Percentiles rank a stretch among this genome's conserved stretches.
phyloP scores from a whole-genome alignment of 108 stramenopile species.

The Cyclostephanos invisitatus region DNA sequence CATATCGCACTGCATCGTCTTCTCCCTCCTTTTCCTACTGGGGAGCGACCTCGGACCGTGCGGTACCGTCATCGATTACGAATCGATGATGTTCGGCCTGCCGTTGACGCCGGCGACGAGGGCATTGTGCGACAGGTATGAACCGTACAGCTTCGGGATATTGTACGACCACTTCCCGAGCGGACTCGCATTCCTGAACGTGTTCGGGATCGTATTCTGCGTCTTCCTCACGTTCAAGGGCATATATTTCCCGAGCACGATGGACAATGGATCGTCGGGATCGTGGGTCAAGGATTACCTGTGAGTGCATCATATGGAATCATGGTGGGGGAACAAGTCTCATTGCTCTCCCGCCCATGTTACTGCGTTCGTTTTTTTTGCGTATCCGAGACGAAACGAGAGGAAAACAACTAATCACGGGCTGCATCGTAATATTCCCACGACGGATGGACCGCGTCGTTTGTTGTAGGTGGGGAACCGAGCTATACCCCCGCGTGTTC shows the following conservation, averaged over 20 bases:
- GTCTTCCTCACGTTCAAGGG: conserved; percentile 88
- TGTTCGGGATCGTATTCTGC: conserved; percentile 93
- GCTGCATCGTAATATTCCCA: too few relatives aligned
- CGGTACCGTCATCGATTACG: conserved; percentile 18
- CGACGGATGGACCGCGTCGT: too few relatives aligned
- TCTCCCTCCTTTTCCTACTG: conserved; percentile 33
- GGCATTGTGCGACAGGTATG: conserved; percentile 32
- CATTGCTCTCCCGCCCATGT: too few relatives aligned
- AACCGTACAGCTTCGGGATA: conserved; percentile 48
- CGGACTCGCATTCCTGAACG: conserved; percentile 82
- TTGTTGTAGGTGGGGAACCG: conserved; percentile 94
- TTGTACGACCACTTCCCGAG: conserved; percentile 84
- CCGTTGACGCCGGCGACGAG: background rate
- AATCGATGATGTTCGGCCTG: conserved; percentile 1
- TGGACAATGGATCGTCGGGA: conserved; percentile 89
- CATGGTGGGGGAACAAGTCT: too few relatives aligned
- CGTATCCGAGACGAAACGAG: too few relatives aligned
- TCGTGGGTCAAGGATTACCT: conserved; percentile 92
- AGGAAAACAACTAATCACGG: too few relatives aligned
- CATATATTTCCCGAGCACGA: conserved; percentile 73
- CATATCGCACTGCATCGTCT: conserved; percentile 55
- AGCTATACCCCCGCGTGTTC: conserved; percentile 95
- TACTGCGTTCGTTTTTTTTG: too few relatives aligned
- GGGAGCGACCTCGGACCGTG: conserved; percentile 56
- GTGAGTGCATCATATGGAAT: conserved; percentile 35